Evolutionary conservation across 2,329 filamentous ascomycete species (phyloP).

Genomic region (Verticillium isaacii): DNA sequence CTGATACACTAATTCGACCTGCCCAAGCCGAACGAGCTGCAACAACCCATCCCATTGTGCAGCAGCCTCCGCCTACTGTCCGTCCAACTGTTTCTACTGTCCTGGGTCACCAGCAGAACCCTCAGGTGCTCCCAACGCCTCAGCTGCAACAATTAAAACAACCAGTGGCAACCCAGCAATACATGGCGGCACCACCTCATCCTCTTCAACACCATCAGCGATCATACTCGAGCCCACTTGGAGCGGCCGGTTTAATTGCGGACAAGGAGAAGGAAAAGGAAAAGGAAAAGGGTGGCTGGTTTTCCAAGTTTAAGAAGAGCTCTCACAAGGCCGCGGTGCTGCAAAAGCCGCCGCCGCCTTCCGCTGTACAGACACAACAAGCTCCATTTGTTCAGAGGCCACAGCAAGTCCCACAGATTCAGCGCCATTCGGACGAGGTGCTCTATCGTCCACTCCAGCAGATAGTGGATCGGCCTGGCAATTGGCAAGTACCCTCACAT

Average conservation of each 20-base stretch:
- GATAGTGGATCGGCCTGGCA: not conserved
- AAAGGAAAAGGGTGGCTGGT: slow-evolving; percentile 8
- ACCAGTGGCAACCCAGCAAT: slow-evolving; percentile 3
- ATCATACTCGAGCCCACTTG: not conserved
- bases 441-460: not conserved
- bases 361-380: not conserved
- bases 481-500: not conserved
- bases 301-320: slow-evolving; percentile 11
- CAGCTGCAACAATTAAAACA: slow-evolving; percentile 11
- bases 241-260: not conserved
- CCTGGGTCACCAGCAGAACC: not conserved
- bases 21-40: not conserved
- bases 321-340: slow-evolving; percentile 4
- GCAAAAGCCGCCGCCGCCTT: slow-evolving; percentile 6
- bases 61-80: not conserved
- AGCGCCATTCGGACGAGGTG: not conserved
- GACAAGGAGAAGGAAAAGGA: slow-evolving; percentile 6
- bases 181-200: not conserved
- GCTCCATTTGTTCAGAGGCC: not conserved
- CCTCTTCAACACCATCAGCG: not conserved
- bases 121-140: slow-evolving; percentile 15
- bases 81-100: no score
- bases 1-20: not conserved
- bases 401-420: not conserved
- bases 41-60: slow-evolving; percentile 1